Conservation (phyloP, 352 stramenopile genomes). For the Plasmopara viticola region DNA sequence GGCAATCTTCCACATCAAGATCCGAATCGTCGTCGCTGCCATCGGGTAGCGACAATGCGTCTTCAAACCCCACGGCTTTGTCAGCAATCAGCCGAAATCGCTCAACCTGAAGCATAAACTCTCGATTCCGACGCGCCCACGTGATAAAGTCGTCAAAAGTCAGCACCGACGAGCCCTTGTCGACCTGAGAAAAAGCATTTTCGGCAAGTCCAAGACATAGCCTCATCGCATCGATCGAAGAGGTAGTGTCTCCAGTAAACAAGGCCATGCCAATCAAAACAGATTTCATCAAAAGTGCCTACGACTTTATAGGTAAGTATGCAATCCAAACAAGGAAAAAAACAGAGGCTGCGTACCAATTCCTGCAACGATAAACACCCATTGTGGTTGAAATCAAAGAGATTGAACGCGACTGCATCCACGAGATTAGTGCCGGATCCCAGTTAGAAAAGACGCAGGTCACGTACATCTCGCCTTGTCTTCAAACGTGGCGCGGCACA, state of each 20-base stretch:
- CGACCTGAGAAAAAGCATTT: constrained; percentile 47
- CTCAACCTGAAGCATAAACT: constrained; percentile 83
- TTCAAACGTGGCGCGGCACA: constrained; percentile 70
- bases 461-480: constrained; percentile 69
- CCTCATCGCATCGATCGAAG: constrained; percentile 32
- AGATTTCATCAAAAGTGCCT: constrained; percentile 78
- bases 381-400: constrained; percentile 82
- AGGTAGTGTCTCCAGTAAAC: constrained; percentile 31
- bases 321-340: not conserved
- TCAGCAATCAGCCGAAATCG: constrained; percentile 66
- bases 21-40: constrained; percentile 74
- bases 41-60: constrained; percentile 54
- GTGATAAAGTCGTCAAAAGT: constrained; percentile 77
- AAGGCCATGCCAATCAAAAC: constrained; percentile 64
- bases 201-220: constrained; percentile 45
- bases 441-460: not conserved
- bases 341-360: constrained; percentile 27
- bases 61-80: constrained; percentile 57
- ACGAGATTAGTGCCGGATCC: not conserved
- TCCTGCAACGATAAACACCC: constrained; percentile 67
- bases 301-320: not conserved
- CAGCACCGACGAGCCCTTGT: constrained; percentile 41
- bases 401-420: constrained; percentile 19
- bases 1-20: constrained; percentile 41
- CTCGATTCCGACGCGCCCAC: constrained; percentile 76